These are phyloP conservation scores for Candida qinlingensis DNA, from an alignment of 805 yeast genomes.

Conservation along the genomic window DNA sequence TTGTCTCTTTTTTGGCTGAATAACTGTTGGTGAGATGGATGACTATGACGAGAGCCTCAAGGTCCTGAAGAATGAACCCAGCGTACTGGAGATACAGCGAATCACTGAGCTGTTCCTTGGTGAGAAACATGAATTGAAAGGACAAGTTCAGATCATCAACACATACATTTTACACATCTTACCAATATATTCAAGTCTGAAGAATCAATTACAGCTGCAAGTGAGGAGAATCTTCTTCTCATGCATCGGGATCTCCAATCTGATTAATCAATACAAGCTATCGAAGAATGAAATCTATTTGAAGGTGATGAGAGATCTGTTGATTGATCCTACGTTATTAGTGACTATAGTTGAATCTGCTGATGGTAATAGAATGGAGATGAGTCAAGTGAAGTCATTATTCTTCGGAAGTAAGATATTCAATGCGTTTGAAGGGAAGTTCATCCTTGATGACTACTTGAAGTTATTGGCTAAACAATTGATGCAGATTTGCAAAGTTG, in stretches of 20 bases:
- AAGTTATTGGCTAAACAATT: slow-evolving; percentile 13
- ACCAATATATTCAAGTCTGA: slow-evolving; percentile 21
- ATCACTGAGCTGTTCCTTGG: slow-evolving; percentile 8
- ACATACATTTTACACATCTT: slow-evolving; percentile 18
- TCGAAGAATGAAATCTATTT: slow-evolving; percentile 20
- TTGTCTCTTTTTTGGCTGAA: not conserved
- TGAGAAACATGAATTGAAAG: slow-evolving; percentile 8
- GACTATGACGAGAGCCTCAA: slow-evolving; percentile 1
- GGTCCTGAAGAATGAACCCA: slow-evolving; percentile 11
- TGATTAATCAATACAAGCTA: slow-evolving; percentile 16
- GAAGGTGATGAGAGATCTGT: slow-evolving; percentile 16
- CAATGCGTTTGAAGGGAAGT: slow-evolving; percentile 19
- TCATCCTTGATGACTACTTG: slow-evolving; percentile 14
- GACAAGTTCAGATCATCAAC: slow-evolving; percentile 12
- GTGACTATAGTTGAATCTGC: slow-evolving; percentile 7
- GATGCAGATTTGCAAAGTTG: slow-evolving; percentile 8
- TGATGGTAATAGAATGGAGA: slow-evolving; percentile 8
- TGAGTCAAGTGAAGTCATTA: slow-evolving; percentile 14
- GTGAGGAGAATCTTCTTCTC: slow-evolving; percentile 17
- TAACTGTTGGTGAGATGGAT: not conserved
- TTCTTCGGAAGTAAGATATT: slow-evolving; percentile 24
- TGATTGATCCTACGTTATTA: slow-evolving; percentile 16
- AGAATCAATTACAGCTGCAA: slow-evolving; percentile 4
- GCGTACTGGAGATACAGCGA: slow-evolving; percentile 9
- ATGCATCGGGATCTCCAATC: slow-evolving; percentile 15